Evolutionary conservation across 148 eudicot genomes (phyloP).

Genomic region (Diospyros kaki): DNA sequence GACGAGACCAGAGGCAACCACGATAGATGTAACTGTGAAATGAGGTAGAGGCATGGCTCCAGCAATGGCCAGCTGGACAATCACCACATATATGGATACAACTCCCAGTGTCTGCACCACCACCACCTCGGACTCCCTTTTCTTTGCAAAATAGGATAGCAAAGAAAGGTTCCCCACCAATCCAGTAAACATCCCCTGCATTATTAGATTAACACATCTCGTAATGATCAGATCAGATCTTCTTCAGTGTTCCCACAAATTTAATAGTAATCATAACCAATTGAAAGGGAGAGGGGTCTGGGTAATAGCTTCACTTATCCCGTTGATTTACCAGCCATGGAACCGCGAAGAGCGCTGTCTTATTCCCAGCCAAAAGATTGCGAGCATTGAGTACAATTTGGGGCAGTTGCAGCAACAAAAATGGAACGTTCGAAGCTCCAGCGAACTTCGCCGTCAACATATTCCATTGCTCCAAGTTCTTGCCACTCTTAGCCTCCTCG

Average conservation of each 20-base stretch:
- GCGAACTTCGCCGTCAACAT: conserved; percentile 72
- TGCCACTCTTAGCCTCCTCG: conserved; percentile 21
- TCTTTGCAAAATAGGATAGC: conserved; percentile 85
- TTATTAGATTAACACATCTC: neutral
- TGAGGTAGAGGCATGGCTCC: conserved; percentile 83
- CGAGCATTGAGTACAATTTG: conserved; percentile 87
- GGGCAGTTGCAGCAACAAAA: conserved; percentile 83
- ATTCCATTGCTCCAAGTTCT: conserved; percentile 74
- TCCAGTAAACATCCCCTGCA: conserved; percentile 90
- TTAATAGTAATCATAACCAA: neutral
- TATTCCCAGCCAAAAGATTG: conserved; percentile 76
- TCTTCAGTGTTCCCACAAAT: neutral
- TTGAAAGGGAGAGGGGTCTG: no score
- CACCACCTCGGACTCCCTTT: conserved; percentile 80
- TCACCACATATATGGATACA: conserved; percentile 62
- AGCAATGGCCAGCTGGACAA: conserved; percentile 82
- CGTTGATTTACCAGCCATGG: conserved; percentile 78
- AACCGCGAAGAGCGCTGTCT: conserved; percentile 70
- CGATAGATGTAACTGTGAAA: conserved; percentile 50
- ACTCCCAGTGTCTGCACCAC: conserved; percentile 89
- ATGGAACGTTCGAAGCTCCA: conserved; percentile 82
- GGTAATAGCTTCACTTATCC: no score
- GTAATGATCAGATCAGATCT: neutral
- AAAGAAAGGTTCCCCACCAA: conserved; percentile 82
- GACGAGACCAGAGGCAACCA: conserved; percentile 61